These are phyloP conservation scores for Yamadazyma trypodendri DNA, from an alignment of 1,139 yeast genomes.

Conservation along the genomic window DNA sequence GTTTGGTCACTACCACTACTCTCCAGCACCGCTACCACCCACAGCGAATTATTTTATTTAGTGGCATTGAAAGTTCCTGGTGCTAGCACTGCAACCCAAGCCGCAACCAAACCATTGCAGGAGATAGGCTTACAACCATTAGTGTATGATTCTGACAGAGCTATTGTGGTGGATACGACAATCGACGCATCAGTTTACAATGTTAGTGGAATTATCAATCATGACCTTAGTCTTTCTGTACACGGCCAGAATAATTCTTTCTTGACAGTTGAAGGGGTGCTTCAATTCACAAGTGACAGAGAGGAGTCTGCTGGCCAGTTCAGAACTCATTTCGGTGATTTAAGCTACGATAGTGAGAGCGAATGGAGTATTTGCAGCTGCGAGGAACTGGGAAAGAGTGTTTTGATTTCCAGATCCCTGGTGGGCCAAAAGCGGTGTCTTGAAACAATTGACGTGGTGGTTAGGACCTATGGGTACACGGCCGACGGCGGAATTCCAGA, in stretches of 20 bases:
- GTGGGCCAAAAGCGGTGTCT: neutral
- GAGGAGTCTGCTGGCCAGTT: conserved; percentile 5
- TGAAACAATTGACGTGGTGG: conserved; percentile 5
- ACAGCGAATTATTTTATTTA: conserved; percentile 9
- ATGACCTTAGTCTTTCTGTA: conserved; percentile 8
- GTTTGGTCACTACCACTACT: neutral
- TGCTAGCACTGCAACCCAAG: neutral
- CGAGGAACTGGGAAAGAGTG: neutral
- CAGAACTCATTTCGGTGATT: conserved; percentile 6
- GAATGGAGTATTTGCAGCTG: conserved; percentile 10
- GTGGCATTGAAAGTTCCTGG: conserved; percentile 8
- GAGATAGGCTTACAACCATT: conserved; percentile 5
- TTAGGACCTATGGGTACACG: conserved; percentile 8
- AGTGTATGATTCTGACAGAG: conserved; percentile 5
- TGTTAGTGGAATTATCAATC: conserved; percentile 8
- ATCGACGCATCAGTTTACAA: conserved; percentile 5
- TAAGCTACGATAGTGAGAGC: conserved; percentile 4
- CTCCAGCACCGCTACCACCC: neutral
- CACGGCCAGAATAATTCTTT: neutral
- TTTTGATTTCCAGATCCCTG: neutral
- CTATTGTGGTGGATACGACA: conserved; percentile 5
- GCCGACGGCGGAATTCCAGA: conserved; percentile 12
- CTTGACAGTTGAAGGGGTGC: conserved; percentile 3
- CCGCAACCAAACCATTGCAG: neutral
- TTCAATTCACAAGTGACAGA: conserved; percentile 3